These are phyloP conservation scores for Neolentinus lepideus DNA, from an alignment of 1,284 basidiomycete species.

Conservation along the genomic window DNA sequence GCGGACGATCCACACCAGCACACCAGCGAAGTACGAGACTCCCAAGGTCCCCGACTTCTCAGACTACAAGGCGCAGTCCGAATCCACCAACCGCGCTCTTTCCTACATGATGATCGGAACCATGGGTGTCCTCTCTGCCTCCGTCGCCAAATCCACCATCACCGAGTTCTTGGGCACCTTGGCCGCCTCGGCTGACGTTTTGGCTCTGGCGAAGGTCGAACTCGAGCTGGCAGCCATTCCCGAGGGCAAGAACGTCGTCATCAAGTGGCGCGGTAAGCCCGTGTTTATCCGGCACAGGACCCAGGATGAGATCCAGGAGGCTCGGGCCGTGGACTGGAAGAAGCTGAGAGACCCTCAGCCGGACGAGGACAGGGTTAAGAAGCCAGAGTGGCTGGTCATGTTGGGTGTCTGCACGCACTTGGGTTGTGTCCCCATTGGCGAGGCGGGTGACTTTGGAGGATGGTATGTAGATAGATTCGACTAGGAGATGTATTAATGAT, in stretches of 20 bases:
- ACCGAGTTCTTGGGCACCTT: constrained; percentile 95
- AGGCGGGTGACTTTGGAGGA: constrained; percentile 96
- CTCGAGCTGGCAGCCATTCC: constrained; percentile 89
- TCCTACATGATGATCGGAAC: constrained; percentile 98
- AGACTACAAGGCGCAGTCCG: constrained; percentile 71
- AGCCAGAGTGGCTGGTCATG: constrained; percentile 98
- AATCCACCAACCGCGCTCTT: constrained; percentile 73
- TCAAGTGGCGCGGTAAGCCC: constrained; percentile 99
- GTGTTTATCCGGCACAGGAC: constrained; percentile 99
- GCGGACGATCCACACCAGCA: constrained; percentile 71
- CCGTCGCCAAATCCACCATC: constrained; percentile 90
- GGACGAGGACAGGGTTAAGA: constrained; percentile 86
- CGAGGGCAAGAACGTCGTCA: constrained; percentile 96
- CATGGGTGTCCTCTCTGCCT: constrained; percentile 90
- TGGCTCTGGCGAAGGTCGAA: constrained; percentile 98
- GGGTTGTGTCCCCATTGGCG: constrained; percentile 98
- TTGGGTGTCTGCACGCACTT: constrained; percentile 97
- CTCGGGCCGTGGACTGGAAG: constrained; percentile 82
- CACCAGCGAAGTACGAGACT: constrained; percentile 46
- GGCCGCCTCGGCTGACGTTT: constrained; percentile 95
- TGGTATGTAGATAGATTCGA: constrained; percentile 43
- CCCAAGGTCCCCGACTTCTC: constrained; percentile 87
- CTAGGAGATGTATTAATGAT: too few species aligned
- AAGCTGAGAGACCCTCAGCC: constrained; percentile 87
- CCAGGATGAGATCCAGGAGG: constrained; percentile 88